Conservation (phyloP, 2,329 filamentous ascomycete genomes). For the Paraconiothyrium brasiliense region DNA sequence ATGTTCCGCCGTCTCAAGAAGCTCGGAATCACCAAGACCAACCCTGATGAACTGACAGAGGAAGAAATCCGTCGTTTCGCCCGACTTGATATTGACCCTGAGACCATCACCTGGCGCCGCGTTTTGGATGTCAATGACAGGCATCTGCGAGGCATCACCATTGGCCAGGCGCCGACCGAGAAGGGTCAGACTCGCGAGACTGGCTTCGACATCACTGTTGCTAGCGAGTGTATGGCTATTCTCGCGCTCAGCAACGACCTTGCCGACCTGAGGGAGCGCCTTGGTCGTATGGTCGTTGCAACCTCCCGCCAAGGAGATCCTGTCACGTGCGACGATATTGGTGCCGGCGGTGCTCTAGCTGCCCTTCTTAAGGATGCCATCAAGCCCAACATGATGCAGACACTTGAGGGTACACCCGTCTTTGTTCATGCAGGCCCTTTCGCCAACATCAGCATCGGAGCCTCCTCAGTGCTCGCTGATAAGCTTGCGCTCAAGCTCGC, state of each 20-base stretch:
- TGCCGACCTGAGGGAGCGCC: slow-evolving; percentile 87
- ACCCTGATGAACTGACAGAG: slow-evolving; percentile 87
- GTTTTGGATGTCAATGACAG: slow-evolving; percentile 98
- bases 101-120: slow-evolving; percentile 96
- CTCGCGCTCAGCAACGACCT: slow-evolving; percentile 90
- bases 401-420: slow-evolving; percentile 93
- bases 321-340: slow-evolving; percentile 95
- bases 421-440: slow-evolving; percentile 98
- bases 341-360: slow-evolving; percentile 88
- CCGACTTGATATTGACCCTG: slow-evolving; percentile 94
- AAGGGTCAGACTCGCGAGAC: slow-evolving; percentile 89
- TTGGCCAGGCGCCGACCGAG: slow-evolving; percentile 89
- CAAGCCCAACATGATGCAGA: slow-evolving; percentile 99
- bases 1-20: slow-evolving; percentile 96
- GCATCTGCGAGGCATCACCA: slow-evolving; percentile 86
- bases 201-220: slow-evolving; percentile 97
- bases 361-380: slow-evolving; percentile 98
- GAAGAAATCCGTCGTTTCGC: slow-evolving; percentile 91
- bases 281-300: slow-evolving; percentile 95
- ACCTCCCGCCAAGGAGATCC: slow-evolving; percentile 86
- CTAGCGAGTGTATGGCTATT: slow-evolving; percentile 98
- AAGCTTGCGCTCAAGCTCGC: slow-evolving; percentile 95
- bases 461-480: slow-evolving; percentile 93
- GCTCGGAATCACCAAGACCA: slow-evolving; percentile 93
- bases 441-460: slow-evolving; percentile 97